A percentile compares a stretch with the other conserved stretches of the same genome.
Evolutionary conservation across 257 asterid species (phyloP).

Genomic region (Capsicum pubescens): DNA sequence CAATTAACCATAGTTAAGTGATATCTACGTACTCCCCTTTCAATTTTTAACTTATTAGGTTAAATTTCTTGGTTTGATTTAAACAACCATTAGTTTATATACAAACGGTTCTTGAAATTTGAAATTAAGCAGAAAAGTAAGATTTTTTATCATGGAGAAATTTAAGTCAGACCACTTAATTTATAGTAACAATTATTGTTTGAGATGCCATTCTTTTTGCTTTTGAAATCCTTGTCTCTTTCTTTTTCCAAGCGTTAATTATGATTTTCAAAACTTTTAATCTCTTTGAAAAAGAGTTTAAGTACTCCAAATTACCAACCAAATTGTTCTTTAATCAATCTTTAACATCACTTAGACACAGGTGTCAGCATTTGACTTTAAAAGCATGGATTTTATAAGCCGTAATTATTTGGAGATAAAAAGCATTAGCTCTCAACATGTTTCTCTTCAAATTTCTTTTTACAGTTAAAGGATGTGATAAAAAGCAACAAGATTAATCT

Average conservation of each 20-base stretch:
- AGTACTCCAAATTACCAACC: background rate
- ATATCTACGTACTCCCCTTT: background rate
- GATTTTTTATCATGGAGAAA: background rate
- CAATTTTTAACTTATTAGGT: background rate
- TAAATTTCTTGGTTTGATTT: too few relatives aligned
- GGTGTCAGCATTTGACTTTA: conserved; percentile 56
- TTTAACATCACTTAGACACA: conserved; percentile 21
- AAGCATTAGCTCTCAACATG: conserved; percentile 57
- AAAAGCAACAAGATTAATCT: conserved; percentile 58
- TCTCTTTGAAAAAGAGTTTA: background rate
- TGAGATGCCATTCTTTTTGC: conserved; percentile 26
- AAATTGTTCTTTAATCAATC: background rate
- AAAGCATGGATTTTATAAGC: conserved; percentile 48
- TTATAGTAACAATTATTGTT: background rate
- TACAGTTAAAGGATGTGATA: conserved; percentile 62
- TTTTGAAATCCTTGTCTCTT: conserved; percentile 30
- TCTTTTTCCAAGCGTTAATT: background rate
- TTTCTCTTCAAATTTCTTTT: conserved; percentile 51
- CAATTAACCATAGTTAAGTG: background rate
- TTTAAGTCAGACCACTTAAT: background rate
- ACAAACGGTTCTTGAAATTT: too few relatives aligned
- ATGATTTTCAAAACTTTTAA: background rate
- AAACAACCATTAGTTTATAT: too few relatives aligned
- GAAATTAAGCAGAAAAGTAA: too few relatives aligned
- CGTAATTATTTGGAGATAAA: conserved; percentile 41